A percentile compares a stretch with the other conserved stretches of the same genome.
phyloP scores from a whole-genome alignment of 2,329 filamentous ascomycete genomes.

The Talaromyces sp. region DNA sequence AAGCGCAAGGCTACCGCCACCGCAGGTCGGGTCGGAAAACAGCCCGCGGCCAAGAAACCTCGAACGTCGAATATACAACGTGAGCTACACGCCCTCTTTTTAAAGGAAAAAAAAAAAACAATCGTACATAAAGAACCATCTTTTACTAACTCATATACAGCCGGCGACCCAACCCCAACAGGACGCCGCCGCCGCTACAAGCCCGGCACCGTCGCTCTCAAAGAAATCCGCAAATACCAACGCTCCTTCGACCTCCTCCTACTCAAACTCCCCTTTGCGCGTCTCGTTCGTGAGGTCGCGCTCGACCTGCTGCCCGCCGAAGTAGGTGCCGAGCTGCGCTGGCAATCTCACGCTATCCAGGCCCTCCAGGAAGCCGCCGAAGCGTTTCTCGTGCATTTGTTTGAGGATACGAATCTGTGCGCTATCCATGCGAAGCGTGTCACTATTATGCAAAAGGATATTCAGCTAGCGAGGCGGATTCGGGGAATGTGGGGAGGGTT shows the following conservation, averaged over 20 bases:
- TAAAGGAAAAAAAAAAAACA: neutral
- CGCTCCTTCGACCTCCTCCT: constrained; percentile 83
- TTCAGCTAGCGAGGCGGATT: constrained; percentile 82
- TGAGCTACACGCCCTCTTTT: constrained; percentile 19
- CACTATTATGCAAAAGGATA: constrained; percentile 97
- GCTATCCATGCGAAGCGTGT: constrained; percentile 95
- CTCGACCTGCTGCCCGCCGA: constrained; percentile 56
- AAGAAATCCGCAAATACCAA: constrained; percentile 89
- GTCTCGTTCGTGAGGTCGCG: constrained; percentile 49
- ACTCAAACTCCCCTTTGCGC: constrained; percentile 50
- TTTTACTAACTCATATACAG: constrained; percentile 36
- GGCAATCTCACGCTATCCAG: constrained; percentile 93
- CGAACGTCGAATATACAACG: constrained; percentile 32
- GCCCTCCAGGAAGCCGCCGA: constrained; percentile 95
- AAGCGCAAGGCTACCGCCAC: constrained; percentile 19
- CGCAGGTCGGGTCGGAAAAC: constrained; percentile 4
- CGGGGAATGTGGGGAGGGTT: constrained; percentile 71
- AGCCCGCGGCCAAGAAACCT: constrained; percentile 2
- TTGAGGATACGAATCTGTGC: constrained; percentile 93
- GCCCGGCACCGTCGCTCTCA: constrained; percentile 79
- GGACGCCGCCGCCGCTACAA: constrained; percentile 60
- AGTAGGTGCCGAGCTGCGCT: constrained; percentile 68
- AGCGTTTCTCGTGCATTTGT: constrained; percentile 92
- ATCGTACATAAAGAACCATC: neutral
- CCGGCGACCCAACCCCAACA: constrained; percentile 67